Conservation (phyloP, 2,329 filamentous ascomycete genomes). For the Elsinoe fawcettii region DNA sequence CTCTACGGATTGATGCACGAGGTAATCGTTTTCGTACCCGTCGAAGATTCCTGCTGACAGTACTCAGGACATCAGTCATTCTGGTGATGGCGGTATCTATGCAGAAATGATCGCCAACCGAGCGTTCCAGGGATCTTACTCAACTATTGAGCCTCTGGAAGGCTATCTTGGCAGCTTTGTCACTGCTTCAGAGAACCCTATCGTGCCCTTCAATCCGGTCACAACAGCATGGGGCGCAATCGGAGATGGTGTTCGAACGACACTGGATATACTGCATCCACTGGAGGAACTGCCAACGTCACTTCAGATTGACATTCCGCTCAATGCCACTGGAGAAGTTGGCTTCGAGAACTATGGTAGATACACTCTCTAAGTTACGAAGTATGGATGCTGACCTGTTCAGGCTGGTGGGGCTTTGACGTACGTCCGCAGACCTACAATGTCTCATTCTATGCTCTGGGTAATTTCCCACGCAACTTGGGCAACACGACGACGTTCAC, state of each 20-base stretch:
- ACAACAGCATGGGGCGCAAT: slow-evolving; percentile 27
- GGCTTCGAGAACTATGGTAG: slow-evolving; percentile 42
- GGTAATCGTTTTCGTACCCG: not conserved
- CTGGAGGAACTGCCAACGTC: slow-evolving; percentile 39
- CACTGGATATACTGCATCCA: slow-evolving; percentile 35
- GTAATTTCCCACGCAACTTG: slow-evolving; percentile 28
- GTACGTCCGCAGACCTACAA: slow-evolving; percentile 42
- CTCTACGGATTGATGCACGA: slow-evolving; percentile 20
- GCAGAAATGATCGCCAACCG: slow-evolving; percentile 63
- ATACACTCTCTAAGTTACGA: not conserved
- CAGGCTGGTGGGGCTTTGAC: slow-evolving; percentile 45
- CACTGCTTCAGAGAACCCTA: slow-evolving; percentile 23
- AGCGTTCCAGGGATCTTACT: slow-evolving; percentile 52
- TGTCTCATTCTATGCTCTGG: slow-evolving; percentile 44
- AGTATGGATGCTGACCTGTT: not conserved
- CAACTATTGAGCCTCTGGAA: slow-evolving; percentile 18
- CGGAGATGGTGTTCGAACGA: slow-evolving; percentile 28
- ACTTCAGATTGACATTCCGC: slow-evolving; percentile 33
- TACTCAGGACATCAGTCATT: slow-evolving; percentile 40
- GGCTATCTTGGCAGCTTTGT: slow-evolving; percentile 24
- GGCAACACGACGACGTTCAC: slow-evolving; percentile 34
- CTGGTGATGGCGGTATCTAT: slow-evolving; percentile 65
- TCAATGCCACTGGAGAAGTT: slow-evolving; percentile 33
- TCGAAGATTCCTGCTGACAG: not conserved
- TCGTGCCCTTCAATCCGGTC: slow-evolving; percentile 27